phyloP scores from a whole-genome alignment of 768 basidiomycete species.

The Solioccasus polychromus region DNA sequence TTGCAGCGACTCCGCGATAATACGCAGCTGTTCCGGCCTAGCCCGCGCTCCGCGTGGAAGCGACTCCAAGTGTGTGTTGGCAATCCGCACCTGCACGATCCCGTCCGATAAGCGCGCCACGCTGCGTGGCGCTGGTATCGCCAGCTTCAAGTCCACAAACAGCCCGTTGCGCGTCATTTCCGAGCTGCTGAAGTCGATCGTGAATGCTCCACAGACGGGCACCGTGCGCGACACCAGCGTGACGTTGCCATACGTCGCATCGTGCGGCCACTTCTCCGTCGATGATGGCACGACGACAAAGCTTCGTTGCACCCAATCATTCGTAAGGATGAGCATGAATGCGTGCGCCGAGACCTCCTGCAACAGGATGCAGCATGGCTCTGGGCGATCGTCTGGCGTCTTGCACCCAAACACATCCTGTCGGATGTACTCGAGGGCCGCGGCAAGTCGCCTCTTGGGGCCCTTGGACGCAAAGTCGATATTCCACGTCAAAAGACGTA shows the following conservation, averaged over 20 bases:
- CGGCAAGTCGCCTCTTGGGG: conserved; percentile 42
- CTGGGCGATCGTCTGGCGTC: conserved; percentile 41
- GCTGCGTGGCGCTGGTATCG: conserved; percentile 31
- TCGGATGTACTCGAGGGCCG: conserved; percentile 55
- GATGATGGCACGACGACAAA: conserved; percentile 59
- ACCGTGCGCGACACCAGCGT: conserved; percentile 63
- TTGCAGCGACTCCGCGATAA: conserved; percentile 50
- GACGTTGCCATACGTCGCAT: conserved; percentile 58
- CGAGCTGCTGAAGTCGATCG: conserved; percentile 52
- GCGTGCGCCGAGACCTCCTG: conserved; percentile 59
- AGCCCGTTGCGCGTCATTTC: conserved; percentile 53
- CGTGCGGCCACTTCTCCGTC: conserved; percentile 51
- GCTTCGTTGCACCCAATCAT: conserved; percentile 61
- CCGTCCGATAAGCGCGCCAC: conserved; percentile 33
- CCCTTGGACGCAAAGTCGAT: conserved; percentile 46
- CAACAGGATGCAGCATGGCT: conserved; percentile 61
- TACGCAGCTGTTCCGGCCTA: conserved; percentile 47
- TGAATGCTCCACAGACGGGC: conserved; percentile 45
- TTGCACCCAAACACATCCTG: conserved; percentile 48
- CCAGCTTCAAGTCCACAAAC: conserved; percentile 53
- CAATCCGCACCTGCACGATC: conserved; percentile 52
- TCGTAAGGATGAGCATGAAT: conserved; percentile 46
- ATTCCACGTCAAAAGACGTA: conserved; percentile 73
- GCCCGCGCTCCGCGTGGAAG: conserved; percentile 44
- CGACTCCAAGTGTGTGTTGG: conserved; percentile 77